phyloP scores from a whole-genome alignment of 768 basidiomycete species.

The Tricholoma furcatifolium region DNA sequence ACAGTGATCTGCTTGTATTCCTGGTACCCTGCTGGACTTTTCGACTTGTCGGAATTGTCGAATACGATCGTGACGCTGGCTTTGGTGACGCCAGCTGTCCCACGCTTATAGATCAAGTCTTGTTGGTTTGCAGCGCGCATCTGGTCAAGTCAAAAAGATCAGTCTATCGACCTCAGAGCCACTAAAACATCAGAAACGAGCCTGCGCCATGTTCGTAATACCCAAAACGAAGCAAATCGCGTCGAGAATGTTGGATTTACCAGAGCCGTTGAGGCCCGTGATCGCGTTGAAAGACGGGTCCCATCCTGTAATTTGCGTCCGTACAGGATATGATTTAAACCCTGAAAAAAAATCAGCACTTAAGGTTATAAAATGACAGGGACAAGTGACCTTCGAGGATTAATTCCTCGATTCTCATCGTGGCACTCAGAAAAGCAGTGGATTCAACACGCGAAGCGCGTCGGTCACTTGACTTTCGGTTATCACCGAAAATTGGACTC shows the following conservation, averaged over 20 bases:
- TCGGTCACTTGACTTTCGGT: conserved; percentile 17
- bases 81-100: conserved; percentile 95
- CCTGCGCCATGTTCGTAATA: conserved; percentile 95
- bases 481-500: conserved; percentile 11
- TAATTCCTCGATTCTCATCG: conserved; percentile 93
- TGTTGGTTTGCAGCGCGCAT: conserved; percentile 95
- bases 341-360: conserved; percentile 41
- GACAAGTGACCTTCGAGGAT: conserved; percentile 77
- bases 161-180: neutral
- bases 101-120: conserved; percentile 98
- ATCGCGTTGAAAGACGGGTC: conserved; percentile 98
- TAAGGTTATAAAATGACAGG: neutral
- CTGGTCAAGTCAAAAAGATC: conserved; percentile 36
- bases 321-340: conserved; percentile 97
- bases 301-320: conserved; percentile 96
- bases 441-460: conserved; percentile 11
- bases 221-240: conserved; percentile 99
- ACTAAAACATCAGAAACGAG: conserved; percentile 28
- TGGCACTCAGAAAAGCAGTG: conserved; percentile 13
- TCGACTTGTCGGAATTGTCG: conserved; percentile 89
- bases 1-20: conserved; percentile 89
- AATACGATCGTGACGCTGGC: conserved; percentile 99
- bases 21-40: conserved; percentile 81
- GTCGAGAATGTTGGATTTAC: conserved; percentile 99
- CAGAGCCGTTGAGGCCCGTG: conserved; percentile 92